Conservation (phyloP, 2,329 filamentous ascomycete genomes). For the Fusarium metavorans region DNA sequence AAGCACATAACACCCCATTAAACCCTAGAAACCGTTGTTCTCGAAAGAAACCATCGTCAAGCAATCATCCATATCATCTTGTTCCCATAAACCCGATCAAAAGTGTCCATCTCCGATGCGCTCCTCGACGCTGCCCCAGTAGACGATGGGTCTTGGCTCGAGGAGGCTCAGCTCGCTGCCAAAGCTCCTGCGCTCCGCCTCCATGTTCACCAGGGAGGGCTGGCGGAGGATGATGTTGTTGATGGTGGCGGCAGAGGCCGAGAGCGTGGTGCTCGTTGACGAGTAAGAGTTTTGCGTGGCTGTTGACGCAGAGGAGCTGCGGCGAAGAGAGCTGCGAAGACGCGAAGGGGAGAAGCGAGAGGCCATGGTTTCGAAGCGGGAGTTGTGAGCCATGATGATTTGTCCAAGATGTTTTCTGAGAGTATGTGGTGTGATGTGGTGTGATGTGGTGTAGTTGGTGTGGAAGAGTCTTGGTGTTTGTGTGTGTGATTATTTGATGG, state of each 20-base stretch:
- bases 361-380: conserved; percentile 63
- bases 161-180: conserved; percentile 66
- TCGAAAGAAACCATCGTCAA: conserved; percentile 2
- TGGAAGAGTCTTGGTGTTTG: not conserved
- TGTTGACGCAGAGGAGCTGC: conserved; percentile 59
- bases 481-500: not conserved
- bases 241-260: conserved; percentile 63
- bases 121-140: conserved; percentile 74
- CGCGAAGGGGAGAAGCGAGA: conserved; percentile 62
- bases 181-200: conserved; percentile 68
- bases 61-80: conserved; percentile 5
- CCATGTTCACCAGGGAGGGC: conserved; percentile 67
- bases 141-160: conserved; percentile 72
- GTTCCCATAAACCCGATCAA: conserved; percentile 6
- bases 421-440: not conserved
- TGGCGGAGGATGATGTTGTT: conserved; percentile 71
- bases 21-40: conserved; percentile 2
- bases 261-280: conserved; percentile 59
- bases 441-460: not conserved
- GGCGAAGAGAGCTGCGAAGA: conserved; percentile 66
- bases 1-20: conserved; percentile 22
- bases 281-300: conserved; percentile 51
- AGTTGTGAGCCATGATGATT: conserved; percentile 39
- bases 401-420: not conserved
- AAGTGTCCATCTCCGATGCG: conserved; percentile 59